Evolutionary conservation across 192 early-diverging fungal species (phyloP), one percentile per base, ranked within the genome.

Genomic region (Podila epigama): DNA sequence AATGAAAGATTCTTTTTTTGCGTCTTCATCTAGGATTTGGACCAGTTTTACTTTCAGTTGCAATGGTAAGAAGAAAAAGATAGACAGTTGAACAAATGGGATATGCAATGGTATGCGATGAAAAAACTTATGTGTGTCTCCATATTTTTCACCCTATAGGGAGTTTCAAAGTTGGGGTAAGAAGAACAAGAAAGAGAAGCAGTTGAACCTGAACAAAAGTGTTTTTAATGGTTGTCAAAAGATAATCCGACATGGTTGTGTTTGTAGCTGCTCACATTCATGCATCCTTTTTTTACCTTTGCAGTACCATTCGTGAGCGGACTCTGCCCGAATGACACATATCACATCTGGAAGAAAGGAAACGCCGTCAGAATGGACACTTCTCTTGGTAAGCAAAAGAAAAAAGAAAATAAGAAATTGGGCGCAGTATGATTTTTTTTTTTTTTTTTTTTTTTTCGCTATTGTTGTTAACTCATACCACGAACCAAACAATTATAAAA

Each of bases 131-230:
- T 11, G n/a, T n/a, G n/a, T n/a, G n/a, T n/a, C n/a, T n/a, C n/a
- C n/a, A n/a, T n/a, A n/a, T n/a, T n/a, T n/a, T n/a, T n/a, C n/a
- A n/a, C n/a, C 42, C 44, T 54, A 6, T 58, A 77, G 73, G 73
- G 73, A 77, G 62, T 77, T 77, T 20, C 73, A 77, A 35, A 77
- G 73, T 41, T 77, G 73, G 73, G 73, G 73, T 77, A 77, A 44
- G 31, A 27, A 22, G 52, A 22, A 29, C 5, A 44, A 62, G 25
- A 16, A 55, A 33, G 29, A 25, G 22, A 4, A 22, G 8, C 32
- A 53, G n/a, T 52, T 63, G 9, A 5, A 57, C 52, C 27, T 22
- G 3, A 0, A 12, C 25, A 25, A 15, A 28, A 27, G 51, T 27
- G 48, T 51, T 4, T 5, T 50, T 50, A 32, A 10, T 4, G n/a